phyloP scores from a whole-genome alignment of 2,329 filamentous ascomycete genomes.

The Alternaria conjuncta region DNA sequence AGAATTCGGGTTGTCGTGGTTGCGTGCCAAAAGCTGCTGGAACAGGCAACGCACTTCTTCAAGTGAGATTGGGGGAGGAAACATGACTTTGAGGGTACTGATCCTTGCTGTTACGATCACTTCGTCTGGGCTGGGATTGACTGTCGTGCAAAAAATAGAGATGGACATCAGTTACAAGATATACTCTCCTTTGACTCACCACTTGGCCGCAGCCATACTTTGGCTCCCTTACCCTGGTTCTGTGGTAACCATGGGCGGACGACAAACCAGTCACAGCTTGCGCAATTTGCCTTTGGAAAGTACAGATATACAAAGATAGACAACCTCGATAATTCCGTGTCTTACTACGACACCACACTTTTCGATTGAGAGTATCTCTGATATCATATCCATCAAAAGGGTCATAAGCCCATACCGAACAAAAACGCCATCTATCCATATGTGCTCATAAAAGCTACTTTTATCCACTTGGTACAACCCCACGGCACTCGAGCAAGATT shows the following conservation, averaged over 20 bases:
- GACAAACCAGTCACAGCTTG: not conserved
- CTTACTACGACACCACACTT: not conserved
- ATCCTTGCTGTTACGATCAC: not conserved
- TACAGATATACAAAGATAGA: too few relatives aligned
- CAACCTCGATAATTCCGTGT: not conserved
- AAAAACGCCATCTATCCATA: slow-evolving; percentile 1
- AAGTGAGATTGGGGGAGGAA: not conserved
- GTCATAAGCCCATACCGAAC: not conserved
- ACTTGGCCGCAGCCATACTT: not conserved
- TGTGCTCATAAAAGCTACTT: not conserved
- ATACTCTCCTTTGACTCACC: not conserved
- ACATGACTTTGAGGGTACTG: not conserved
- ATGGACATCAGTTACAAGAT: not conserved
- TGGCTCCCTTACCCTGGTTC: not conserved
- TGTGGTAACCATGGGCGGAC: not conserved
- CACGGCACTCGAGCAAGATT: not conserved
- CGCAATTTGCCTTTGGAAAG: not conserved
- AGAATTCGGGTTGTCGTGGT: not conserved
- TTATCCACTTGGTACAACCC: not conserved
- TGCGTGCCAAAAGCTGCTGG: not conserved
- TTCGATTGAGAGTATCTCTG: not conserved
- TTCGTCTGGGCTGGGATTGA: not conserved
- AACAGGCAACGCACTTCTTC: not conserved
- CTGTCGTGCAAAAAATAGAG: not conserved
- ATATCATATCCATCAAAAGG: not conserved